Evolutionary conservation across 2,329 filamentous ascomycete species (phyloP), one percentile per base, ranked within the genome.

Genomic region (Parafenestella ontariensis): DNA sequence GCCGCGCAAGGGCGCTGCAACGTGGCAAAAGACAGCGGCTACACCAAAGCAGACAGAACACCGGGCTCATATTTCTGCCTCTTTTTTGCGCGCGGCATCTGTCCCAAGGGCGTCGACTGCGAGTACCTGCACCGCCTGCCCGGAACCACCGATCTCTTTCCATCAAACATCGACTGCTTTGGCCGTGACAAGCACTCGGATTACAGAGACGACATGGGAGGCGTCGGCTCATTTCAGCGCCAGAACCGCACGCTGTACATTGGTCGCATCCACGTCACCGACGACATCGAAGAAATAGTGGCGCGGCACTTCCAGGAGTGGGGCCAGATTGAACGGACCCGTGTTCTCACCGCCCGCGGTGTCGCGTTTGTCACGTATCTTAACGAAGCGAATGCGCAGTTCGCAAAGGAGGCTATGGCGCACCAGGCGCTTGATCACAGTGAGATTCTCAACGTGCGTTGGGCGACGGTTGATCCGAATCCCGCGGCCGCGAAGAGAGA

Each of bases 131-230:
- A 99, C 75, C 87, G 95, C 5, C 79, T 98, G 24, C 96, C 95
- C 0, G 88, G 86, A 0, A 84, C 96, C 1, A 91, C 92, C 71
- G 95, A 98, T 75, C 83, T 96, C 11, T 97, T 94, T 78, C 95
- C 94, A 58, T 91, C 90, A 1, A 98, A 97, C 66, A 87, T 96
- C 18, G 95, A 99, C 78, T 96, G 92, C 71, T 99, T 99, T 70
- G 92, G 92, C 1, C 85, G 94, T 54, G 94, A 97, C 81, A 96
- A 96, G 79, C 90, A 92, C 70, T 89, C 86, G 59, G 94, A 96
- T 71, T 98, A 97, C 77, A 83, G 93, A 68, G 94, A 98, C 73
- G 94, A 98, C 75, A 98, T 99, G 95, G 93, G 94, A 48, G 96
- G 96, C 62, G 92, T 97, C 2, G 95, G 95, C 23, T 92, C 87